Base-by-base conservation (phyloP, 169 alveolate species). In the Plasmodium knowlesi region DNA sequence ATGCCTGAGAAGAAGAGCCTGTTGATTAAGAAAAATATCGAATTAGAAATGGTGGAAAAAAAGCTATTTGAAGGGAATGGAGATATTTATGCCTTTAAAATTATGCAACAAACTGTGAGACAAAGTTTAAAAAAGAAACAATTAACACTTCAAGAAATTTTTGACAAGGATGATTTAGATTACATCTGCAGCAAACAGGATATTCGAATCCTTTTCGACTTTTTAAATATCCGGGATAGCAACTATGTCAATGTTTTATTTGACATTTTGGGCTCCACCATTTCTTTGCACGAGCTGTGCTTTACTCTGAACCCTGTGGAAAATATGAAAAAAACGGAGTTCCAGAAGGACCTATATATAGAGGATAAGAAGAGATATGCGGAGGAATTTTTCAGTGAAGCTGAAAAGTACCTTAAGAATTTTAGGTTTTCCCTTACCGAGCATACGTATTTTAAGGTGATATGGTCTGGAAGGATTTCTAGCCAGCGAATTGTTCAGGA, bases 31-130 rank as follows among this genome's bases (percentile, higher is more conserved):
- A 91, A 91, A 70, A 81, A 91, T 70, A 46, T 91, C 4, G 86
- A 91, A 81, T 25, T 91, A n/a, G 95, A 91, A 82, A 67, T 91
- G 37, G 54, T 82, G 25, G 95, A 91, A 53, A 91, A 82, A 37
- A 91, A 91, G 54, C 57, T 91, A 16, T 91, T 91, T 71, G 95
- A 91, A 72, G 92, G 92, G 19, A 91, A 82, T 67, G 95, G 95
- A 34, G 95, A 91, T 32, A 91, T 91, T 4, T 91, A 91, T 82
- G 78, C 84, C 2, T 91, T 91, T 91, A 91, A 91, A 91, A 67
- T 91, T 54, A 91, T 91, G 91, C 95, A 91, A 39, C 82, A 91
- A 70, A 91, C 25, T 39, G 95, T 91, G 4, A 70, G 86, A 72
- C 95, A 91, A 91, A 53, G 84, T 46, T 91, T 91, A 73, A 91